Conservation (phyloP, 495 filamentous ascomycete genomes). For the Xylaria nigripes region DNA sequence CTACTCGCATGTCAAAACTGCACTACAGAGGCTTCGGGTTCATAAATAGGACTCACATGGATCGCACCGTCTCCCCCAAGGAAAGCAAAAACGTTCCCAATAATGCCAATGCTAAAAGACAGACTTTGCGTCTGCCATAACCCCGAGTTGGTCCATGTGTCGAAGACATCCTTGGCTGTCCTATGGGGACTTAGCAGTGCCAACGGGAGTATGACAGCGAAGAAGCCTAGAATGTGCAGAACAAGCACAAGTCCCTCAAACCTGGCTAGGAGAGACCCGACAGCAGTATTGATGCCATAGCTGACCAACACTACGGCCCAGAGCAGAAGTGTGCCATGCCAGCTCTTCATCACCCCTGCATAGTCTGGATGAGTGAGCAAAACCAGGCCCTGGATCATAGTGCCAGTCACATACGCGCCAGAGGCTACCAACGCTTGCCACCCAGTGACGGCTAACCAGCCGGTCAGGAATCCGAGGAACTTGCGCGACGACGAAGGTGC, state of each 20-base stretch:
- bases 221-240: constrained; percentile 54
- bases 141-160: constrained; percentile 47
- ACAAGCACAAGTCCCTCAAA: constrained; percentile 52
- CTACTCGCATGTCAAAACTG: constrained; percentile 9
- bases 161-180: constrained; percentile 42
- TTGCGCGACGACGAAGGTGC: constrained; percentile 45
- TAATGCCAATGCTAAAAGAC: constrained; percentile 48
- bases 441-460: constrained; percentile 52
- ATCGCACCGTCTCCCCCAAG: constrained; percentile 50
- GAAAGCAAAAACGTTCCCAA: constrained; percentile 30
- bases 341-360: constrained; percentile 37
- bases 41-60: constrained; percentile 25
- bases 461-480: constrained; percentile 51
- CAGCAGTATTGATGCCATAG: constrained; percentile 49
- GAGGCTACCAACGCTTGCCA: constrained; percentile 52
- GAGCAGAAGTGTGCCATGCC: constrained; percentile 54
- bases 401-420: constrained; percentile 45
- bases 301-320: constrained; percentile 44
- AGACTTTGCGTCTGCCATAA: constrained; percentile 47
- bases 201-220: constrained; percentile 51
- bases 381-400: constrained; percentile 52
- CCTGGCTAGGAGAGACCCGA: constrained; percentile 46
- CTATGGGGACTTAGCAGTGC: constrained; percentile 43
- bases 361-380: constrained; percentile 45
- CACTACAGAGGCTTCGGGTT: background rate